Base-by-base conservation (phyloP, 306 rosid genomes). In the Crataegus laevigata region DNA sequence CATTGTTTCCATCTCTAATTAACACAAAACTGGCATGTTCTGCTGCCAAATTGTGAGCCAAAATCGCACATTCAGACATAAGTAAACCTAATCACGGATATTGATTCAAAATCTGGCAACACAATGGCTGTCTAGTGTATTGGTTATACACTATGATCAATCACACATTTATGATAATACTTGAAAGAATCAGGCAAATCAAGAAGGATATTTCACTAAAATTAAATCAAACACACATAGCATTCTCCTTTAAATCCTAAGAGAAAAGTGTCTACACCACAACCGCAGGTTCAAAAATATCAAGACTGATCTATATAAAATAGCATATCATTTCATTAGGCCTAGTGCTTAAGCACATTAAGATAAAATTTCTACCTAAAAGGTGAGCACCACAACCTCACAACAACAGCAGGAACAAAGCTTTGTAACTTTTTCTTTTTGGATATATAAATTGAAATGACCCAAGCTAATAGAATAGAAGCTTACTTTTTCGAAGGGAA, bases 401-500 rank as follows among this genome's bases (percentile, higher is more conserved):
- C 6, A 5, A 47, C 52, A 50, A 72, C 5, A 59, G 10, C 11
- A 50, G 22, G 68, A 24, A 62, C 50, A 75, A 72, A 75, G 65
- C 63, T 25, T 57, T 9, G 50, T 21, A 80, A 74, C 18, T 54
- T 22, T 14, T 72, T n/a, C 24, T 8, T 72, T 40, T 18, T 2
- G 3, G 66, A 58, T 3, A 60, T 26, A 12, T 40, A 60, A 40
- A 38, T 10, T 18, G 17, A 22, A 42, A 21, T 3, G 21, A 30
- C 26, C 3, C 61, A 68, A 73, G 43, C 21, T 52, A 71, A 73
- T 30, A 42, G 67, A 70, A 66, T 66, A 72, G 81, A 74, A 66
- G 36, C 89, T 87, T 83, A 94, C 98, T 92, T 94, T 84, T 92
- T 92, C 66, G 99, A 94, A 80, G 97, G 92, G 80, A 94, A 94